Percentiles rank a stretch among this genome's conserved stretches.
Evolutionary conservation across 805 yeast genomes (phyloP).

Genomic region (Ogataea sp.): DNA sequence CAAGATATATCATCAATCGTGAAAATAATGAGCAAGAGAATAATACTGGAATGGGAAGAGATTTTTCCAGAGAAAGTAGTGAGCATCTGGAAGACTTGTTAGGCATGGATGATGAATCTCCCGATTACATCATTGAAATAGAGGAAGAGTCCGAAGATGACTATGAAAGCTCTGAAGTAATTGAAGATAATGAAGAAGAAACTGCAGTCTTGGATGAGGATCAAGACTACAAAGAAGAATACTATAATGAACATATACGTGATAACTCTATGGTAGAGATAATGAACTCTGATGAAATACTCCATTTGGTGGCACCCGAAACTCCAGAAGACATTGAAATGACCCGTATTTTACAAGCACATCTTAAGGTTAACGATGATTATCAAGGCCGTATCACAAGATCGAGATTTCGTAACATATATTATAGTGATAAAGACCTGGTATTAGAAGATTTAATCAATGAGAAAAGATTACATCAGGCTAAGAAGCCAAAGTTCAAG

Average conservation of each 20-base stretch:
- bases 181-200: constrained; percentile 1
- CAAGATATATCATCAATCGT: constrained; percentile 18
- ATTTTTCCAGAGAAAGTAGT: background rate
- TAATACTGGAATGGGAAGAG: constrained; percentile 7
- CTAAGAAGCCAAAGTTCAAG: too few species aligned
- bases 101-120: background rate
- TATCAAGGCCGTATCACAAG: background rate
- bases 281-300: constrained; percentile 5
- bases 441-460: constrained; percentile 5
- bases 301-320: constrained; percentile 3
- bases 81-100: background rate
- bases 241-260: background rate
- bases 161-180: constrained; percentile 3
- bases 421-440: background rate
- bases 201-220: background rate
- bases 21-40: constrained; percentile 23
- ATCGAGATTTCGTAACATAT: background rate
- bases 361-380: constrained; percentile 1
- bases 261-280: constrained; percentile 1
- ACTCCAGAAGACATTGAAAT: constrained; percentile 1
- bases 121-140: background rate
- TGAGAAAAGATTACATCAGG: too few species aligned
- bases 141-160: constrained; percentile 2
- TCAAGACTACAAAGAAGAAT: too few species aligned
- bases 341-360: constrained; percentile 6